phyloP scores from a whole-genome alignment of 176 grass and related monocot species.

The Oryza coarctata region DNA sequence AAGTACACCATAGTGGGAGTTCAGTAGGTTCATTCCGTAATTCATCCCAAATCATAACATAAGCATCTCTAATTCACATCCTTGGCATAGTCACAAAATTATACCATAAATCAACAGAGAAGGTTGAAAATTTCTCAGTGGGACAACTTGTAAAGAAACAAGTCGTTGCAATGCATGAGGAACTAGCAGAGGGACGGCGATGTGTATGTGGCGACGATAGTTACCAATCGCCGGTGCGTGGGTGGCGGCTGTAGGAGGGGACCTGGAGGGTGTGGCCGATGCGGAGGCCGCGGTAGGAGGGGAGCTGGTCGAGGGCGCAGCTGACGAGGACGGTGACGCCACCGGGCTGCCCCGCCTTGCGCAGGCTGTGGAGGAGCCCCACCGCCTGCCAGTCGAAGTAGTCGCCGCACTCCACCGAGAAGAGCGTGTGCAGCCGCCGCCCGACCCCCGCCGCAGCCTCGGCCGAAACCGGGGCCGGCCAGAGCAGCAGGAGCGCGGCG shows the following conservation, averaged over 20 bases:
- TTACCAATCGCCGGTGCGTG: slow-evolving; percentile 90
- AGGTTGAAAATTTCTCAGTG: neutral
- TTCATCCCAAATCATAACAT: neutral
- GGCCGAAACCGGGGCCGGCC: neutral
- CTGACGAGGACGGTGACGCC: slow-evolving; percentile 81
- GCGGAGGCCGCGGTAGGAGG: slow-evolving; percentile 63
- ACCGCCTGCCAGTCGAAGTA: slow-evolving; percentile 99
- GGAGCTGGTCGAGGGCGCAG: slow-evolving; percentile 66
- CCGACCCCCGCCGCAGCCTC: slow-evolving; percentile 26
- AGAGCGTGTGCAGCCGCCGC: slow-evolving; percentile 86
- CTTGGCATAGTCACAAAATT: neutral
- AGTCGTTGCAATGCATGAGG: neutral
- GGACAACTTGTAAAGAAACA: neutral
- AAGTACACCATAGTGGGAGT: neutral
- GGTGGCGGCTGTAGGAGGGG: slow-evolving; percentile 85
- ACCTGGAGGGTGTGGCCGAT: slow-evolving; percentile 84
- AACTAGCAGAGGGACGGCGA: neutral
- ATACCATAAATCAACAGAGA: neutral
- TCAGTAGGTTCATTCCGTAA: neutral
- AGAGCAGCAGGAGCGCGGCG: slow-evolving; percentile 13
- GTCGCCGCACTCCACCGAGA: slow-evolving; percentile 94
- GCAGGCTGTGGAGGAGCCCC: slow-evolving; percentile 86
- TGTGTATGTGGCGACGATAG: slow-evolving; percentile 32
- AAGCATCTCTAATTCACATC: neutral
- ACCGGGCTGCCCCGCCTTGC: slow-evolving; percentile 77